These are phyloP conservation scores for Aureobasidium sp. DNA, from an alignment of 2,329 filamentous ascomycete species.

Conservation along the genomic window DNA sequence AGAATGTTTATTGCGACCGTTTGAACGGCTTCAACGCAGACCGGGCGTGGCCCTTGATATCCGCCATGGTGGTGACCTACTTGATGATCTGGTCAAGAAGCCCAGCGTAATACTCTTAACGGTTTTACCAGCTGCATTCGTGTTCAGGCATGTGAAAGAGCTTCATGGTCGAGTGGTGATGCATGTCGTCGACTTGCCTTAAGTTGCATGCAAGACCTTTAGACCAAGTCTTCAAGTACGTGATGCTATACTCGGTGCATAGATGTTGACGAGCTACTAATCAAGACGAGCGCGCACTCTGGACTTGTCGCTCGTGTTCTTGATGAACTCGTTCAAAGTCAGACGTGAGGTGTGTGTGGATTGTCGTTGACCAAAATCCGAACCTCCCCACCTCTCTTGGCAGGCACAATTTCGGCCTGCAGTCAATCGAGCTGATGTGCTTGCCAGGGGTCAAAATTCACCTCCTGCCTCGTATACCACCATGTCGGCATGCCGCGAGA, in stretches of 20 bases:
- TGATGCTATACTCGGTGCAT: too few species aligned
- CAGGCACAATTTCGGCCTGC: constrained; percentile 11
- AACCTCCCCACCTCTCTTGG: constrained; percentile 3
- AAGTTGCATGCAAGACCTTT: background rate
- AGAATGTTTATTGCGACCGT: constrained; percentile 12
- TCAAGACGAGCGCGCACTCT: too few species aligned
- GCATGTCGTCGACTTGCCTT: background rate
- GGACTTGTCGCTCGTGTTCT: too few species aligned
- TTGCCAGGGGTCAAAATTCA: constrained; percentile 3
- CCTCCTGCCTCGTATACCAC: constrained; percentile 15
- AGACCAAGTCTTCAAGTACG: too few species aligned
- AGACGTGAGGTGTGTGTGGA: background rate
- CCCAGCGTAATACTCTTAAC: background rate
- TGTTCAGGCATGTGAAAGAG: background rate
- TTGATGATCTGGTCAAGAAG: constrained; percentile 1
- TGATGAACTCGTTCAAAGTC: too few species aligned
- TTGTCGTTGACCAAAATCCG: constrained; percentile 7
- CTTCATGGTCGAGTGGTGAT: background rate
- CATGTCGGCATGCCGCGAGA: background rate
- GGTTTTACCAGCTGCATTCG: background rate
- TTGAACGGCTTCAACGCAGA: constrained; percentile 12
- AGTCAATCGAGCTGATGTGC: constrained; percentile 6
- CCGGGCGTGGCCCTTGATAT: constrained; percentile 13
- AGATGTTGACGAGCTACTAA: too few species aligned
- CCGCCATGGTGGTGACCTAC: background rate